Percentiles rank a stretch among this genome's conserved stretches.
These are phyloP conservation scores for Leptographium flavum DNA, from an alignment of 2,329 filamentous ascomycete species.

Conservation along the genomic window DNA sequence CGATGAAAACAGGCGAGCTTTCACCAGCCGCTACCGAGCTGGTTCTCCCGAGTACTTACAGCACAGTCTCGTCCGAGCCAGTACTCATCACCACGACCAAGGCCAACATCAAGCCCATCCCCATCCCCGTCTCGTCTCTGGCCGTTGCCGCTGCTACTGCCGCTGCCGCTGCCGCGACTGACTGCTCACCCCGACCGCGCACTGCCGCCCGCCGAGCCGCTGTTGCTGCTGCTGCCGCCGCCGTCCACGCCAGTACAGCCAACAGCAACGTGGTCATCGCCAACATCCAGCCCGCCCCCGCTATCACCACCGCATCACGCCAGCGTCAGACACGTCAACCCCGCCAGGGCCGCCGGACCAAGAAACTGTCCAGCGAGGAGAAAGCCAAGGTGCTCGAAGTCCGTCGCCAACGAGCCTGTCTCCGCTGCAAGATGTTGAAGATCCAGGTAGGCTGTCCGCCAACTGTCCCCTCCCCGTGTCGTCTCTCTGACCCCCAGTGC, in stretches of 20 bases:
- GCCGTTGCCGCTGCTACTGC: no score
- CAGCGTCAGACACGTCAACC: not conserved
- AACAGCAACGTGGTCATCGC: no score
- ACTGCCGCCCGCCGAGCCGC: no score
- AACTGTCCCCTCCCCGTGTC: not conserved
- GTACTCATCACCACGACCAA: not conserved
- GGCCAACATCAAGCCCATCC: not conserved
- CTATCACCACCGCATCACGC: not conserved
- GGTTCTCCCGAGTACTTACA: no score
- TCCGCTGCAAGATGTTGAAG: constrained; percentile 17
- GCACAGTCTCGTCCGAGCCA: not conserved
- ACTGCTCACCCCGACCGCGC: not conserved
- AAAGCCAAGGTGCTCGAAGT: constrained; percentile 14
- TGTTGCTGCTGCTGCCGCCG: no score
- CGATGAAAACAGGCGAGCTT: not conserved
- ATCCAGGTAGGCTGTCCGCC: constrained; percentile 12
- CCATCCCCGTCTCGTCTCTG: no score
- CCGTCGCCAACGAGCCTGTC: constrained; percentile 15
- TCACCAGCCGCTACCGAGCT: not conserved
- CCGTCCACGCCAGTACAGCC: not conserved
- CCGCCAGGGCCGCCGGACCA: constrained; percentile 9
- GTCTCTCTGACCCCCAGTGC: constrained; percentile 11
- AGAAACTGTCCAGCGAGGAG: constrained; percentile 13
- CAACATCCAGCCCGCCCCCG: no score
- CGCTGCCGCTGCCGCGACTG: not conserved